Evolutionary conservation across 495 filamentous ascomycete genomes (phyloP).

Genomic region (Barbatosphaeria neglecta): DNA sequence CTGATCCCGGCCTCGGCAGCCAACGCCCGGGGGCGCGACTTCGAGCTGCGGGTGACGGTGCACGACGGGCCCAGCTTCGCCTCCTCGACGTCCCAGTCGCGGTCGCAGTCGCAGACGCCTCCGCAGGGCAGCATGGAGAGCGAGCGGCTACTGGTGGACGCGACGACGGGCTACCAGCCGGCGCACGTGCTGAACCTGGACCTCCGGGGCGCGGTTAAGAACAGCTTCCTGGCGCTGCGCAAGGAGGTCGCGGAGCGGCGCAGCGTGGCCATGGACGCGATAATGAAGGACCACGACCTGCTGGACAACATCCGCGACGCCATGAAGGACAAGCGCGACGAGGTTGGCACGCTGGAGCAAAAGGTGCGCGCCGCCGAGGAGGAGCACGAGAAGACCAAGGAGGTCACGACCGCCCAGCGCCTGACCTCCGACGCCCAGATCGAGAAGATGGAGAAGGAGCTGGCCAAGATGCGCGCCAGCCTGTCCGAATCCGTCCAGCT

Average conservation of each 20-base stretch:
- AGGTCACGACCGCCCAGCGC: conserved; percentile 76
- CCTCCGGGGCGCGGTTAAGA: conserved; percentile 68
- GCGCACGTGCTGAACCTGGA: conserved; percentile 79
- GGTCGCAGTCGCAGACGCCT: no score
- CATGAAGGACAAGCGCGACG: conserved; percentile 83
- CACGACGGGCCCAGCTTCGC: conserved; percentile 61
- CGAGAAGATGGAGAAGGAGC: conserved; percentile 95
- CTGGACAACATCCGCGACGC: conserved; percentile 88
- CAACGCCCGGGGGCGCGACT: conserved; percentile 75
- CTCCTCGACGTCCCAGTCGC: conserved; percentile 42
- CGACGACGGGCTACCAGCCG: conserved; percentile 77
- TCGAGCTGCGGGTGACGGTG: conserved; percentile 63
- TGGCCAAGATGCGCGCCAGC: conserved; percentile 78
- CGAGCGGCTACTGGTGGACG: conserved; percentile 64
- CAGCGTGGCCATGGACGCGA: conserved; percentile 67
- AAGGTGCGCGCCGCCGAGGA: conserved; percentile 73
- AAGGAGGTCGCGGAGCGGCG: conserved; percentile 84
- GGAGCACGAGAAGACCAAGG: conserved; percentile 88
- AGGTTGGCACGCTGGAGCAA: conserved; percentile 87
- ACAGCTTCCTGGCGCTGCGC: conserved; percentile 60
- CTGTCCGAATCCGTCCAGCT: conserved; percentile 82
- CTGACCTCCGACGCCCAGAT: conserved; percentile 82
- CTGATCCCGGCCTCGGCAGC: conserved; percentile 72
- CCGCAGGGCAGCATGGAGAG: conserved; percentile 29
- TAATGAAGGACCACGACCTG: conserved; percentile 82